These are phyloP conservation scores for Biscogniauxia marginata DNA, from an alignment of 2,329 filamentous ascomycete genomes.

Conservation along the genomic window DNA sequence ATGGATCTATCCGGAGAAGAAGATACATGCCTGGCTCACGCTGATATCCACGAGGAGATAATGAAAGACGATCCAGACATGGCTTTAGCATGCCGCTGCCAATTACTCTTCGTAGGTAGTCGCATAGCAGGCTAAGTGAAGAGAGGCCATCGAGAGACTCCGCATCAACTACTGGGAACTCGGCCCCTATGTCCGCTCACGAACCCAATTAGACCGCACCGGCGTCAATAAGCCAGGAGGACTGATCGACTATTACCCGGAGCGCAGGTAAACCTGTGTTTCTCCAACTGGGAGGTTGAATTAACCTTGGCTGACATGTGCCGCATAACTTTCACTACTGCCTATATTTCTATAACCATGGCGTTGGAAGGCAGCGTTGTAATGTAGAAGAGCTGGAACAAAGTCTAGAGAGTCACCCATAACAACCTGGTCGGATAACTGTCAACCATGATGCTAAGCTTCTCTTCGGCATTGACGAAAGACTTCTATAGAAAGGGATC, in stretches of 20 bases:
- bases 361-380: too few species aligned
- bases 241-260: conserved; percentile 46
- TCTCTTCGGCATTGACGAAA: too few species aligned
- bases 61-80: conserved; percentile 64
- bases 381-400: too few species aligned
- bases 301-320: too few species aligned
- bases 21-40: conserved; percentile 68
- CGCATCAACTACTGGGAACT: conserved; percentile 79
- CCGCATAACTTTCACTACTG: too few species aligned
- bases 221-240: conserved; percentile 68
- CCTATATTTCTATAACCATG: too few species aligned
- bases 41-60: conserved; percentile 58
- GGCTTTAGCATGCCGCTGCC: conserved; percentile 53
- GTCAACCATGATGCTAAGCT: too few species aligned
- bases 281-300: too few species aligned
- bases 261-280: too few species aligned
- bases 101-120: conserved; percentile 42
- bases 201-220: conserved; percentile 74
- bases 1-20: conserved; percentile 70
- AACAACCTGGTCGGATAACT: too few species aligned
- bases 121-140: conserved; percentile 53
- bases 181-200: conserved; percentile 81
- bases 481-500: too few species aligned
- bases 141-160: conserved; percentile 59
- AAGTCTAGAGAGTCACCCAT: too few species aligned